phyloP scores from a whole-genome alignment of 768 basidiomycete genomes.

The Leccinum olivaceopallidum region DNA sequence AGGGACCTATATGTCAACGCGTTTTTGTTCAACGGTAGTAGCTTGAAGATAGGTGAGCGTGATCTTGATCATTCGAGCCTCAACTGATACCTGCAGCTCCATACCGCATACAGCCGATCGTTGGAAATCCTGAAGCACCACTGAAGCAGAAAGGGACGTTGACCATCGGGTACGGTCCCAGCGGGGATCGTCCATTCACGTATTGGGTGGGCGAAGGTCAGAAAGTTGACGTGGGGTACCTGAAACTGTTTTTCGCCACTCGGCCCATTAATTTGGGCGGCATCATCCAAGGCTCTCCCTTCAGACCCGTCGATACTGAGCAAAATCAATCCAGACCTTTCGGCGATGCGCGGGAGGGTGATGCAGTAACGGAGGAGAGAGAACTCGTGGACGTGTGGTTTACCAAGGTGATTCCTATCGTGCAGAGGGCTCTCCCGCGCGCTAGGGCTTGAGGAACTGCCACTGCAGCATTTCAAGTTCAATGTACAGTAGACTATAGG shows the following conservation, averaged over 20 bases:
- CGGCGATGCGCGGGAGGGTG: not conserved
- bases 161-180: constrained; percentile 41
- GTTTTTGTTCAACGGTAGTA: constrained; percentile 43
- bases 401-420: constrained; percentile 18
- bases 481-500: no score
- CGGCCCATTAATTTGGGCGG: not conserved
- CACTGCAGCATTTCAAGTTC: no score
- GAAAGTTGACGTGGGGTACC: not conserved
- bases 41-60: constrained; percentile 35
- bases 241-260: constrained; percentile 3
- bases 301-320: not conserved
- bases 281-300: not conserved
- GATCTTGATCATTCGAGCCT: not conserved
- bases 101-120: constrained; percentile 9
- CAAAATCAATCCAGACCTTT: not conserved
- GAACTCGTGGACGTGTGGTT: constrained; percentile 20
- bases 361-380: not conserved
- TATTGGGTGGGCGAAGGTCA: constrained; percentile 2
- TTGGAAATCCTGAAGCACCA: constrained; percentile 7
- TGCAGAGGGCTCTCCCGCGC: constrained; percentile 11
- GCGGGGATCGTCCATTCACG: not conserved
- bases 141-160: constrained; percentile 11
- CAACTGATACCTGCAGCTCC: constrained; percentile 4
- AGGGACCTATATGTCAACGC: constrained; percentile 39
- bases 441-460: no score